These are phyloP conservation scores for Rhamnella rubrinervis DNA, from an alignment of 331 rosid genomes.

Conservation along the genomic window DNA sequence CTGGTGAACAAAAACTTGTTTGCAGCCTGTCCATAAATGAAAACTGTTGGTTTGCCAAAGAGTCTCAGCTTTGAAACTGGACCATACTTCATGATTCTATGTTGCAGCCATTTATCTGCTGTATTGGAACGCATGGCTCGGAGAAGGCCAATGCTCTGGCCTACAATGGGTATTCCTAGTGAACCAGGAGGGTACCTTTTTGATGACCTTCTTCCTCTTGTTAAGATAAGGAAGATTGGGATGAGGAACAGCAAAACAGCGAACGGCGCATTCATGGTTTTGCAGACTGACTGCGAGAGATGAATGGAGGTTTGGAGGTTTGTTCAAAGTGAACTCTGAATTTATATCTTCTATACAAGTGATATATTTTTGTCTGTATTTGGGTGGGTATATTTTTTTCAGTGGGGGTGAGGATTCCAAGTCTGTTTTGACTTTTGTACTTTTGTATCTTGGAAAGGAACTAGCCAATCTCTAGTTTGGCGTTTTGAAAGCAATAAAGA, in stretches of 20 bases:
- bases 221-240: slow-evolving; percentile 38
- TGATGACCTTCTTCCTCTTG: slow-evolving; percentile 31
- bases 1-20: slow-evolving; percentile 56
- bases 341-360: neutral
- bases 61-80: slow-evolving; percentile 67
- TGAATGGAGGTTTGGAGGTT: neutral
- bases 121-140: slow-evolving; percentile 57
- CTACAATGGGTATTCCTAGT: slow-evolving; percentile 64
- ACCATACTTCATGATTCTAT: slow-evolving; percentile 57
- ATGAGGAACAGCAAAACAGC: slow-evolving; percentile 37
- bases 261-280: slow-evolving; percentile 37
- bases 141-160: slow-evolving; percentile 58
- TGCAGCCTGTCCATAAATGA: slow-evolving; percentile 61
- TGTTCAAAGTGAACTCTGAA: neutral
- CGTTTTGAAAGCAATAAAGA: no score
- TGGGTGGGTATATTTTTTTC: neutral
- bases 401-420: neutral
- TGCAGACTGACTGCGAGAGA: neutral
- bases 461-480: no score
- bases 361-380: neutral
- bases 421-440: neutral
- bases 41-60: slow-evolving; percentile 69
- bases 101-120: slow-evolving; percentile 54
- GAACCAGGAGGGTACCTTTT: slow-evolving; percentile 67
- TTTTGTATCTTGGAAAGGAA: neutral